phyloP scores from a whole-genome alignment of 2,329 filamentous ascomycete genomes.

The Curvularia lunata region DNA sequence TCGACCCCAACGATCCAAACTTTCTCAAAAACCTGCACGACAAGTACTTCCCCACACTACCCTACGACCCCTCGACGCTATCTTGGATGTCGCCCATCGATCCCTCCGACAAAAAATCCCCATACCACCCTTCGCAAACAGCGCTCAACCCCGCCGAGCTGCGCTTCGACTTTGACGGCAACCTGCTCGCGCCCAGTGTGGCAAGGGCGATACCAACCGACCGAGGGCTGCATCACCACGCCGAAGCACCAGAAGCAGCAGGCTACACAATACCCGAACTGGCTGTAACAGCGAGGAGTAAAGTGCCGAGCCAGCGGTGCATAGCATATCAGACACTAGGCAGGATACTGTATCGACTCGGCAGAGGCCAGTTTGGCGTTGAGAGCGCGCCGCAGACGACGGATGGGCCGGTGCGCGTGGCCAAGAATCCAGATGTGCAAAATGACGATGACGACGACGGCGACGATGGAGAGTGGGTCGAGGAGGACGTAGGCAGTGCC shows the following conservation, averaged over 20 bases:
- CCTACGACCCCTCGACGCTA: conserved; percentile 82
- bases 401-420: conserved; percentile 56
- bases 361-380: conserved; percentile 71
- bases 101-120: conserved; percentile 68
- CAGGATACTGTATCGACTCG: conserved; percentile 81
- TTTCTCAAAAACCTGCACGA: conserved; percentile 85
- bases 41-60: conserved; percentile 91
- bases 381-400: conserved; percentile 50
- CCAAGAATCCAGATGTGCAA: conserved; percentile 49
- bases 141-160: conserved; percentile 77
- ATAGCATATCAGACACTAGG: conserved; percentile 92
- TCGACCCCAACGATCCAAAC: conserved; percentile 81
- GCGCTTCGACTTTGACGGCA: conserved; percentile 87
- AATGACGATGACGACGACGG: conserved; percentile 39
- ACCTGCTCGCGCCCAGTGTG: conserved; percentile 76
- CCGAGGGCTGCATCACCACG: conserved; percentile 90
- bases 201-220: conserved; percentile 76
- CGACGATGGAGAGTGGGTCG: conserved; percentile 40
- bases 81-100: conserved; percentile 83
- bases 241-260: conserved; percentile 87
- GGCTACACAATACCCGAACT: conserved; percentile 93
- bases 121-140: conserved; percentile 80
- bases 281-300: conserved; percentile 77
- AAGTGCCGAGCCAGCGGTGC: conserved; percentile 85
- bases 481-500: conserved; percentile 50